Evolutionary conservation across 164 flowering plant genomes (phyloP), one percentile per base, ranked within the genome.

Genomic region (Aristolochia californica): DNA sequence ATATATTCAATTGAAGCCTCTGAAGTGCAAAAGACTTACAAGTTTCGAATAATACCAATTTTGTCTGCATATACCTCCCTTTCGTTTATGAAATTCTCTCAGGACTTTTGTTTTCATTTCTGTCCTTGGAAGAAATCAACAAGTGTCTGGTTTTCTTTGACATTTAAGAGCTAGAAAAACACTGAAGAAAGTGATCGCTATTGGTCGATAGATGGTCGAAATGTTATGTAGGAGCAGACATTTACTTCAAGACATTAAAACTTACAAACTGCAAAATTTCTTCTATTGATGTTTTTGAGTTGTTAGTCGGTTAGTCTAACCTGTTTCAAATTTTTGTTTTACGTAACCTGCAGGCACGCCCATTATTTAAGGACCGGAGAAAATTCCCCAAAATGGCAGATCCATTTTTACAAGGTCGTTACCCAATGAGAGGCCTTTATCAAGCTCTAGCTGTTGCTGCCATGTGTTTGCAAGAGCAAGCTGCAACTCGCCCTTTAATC

Each of bases 371-470:
- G 38, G 77, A 78, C 63, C 68, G 75, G 17, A 63, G 68, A 9
- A 78, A 74, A 53, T 75, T 71, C 62, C 54, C 61, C 18, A 71
- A 65, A 63, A 48, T 78, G 69, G 82, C 72, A 5, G 82, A 78
- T n/a, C 79, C 79, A 26, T 69, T 56, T 43, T 63, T 78, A 13
- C 69, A 75, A 49, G 79, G 79, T 22, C 64, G 64, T 50, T 78
- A 59, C 43, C 82, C 82, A 4, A 68, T 71, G 68, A 70, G 78
- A 48, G 82, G 82, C 22, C 70, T 75, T 12, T 75, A 72, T 66
- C 82, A 78, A 63, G 82, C 82, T 62, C 65, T 78, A 14, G 77
- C 82, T 17, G 74, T 78, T 27, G 79, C 79, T 45, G 73, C 78
- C n/a, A 78, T 75, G 79, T 75, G 83, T 50, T 71, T 69, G 43